These are phyloP conservation scores for Sherardia arvensis DNA, from an alignment of 257 asterid genomes.

Conservation along the genomic window DNA sequence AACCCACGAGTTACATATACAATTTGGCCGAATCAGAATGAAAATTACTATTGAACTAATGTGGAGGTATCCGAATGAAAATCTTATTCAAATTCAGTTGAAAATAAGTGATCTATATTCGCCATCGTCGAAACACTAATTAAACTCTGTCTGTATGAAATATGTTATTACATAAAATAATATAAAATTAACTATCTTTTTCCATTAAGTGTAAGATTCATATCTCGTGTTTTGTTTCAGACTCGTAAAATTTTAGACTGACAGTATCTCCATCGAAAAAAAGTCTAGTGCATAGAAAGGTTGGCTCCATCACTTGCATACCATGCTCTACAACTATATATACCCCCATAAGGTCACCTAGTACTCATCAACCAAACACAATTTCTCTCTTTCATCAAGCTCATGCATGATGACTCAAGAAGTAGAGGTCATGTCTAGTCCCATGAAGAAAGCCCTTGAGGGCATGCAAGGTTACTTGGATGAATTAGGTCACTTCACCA, in stretches of 20 bases:
- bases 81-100: not conserved
- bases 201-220: no score
- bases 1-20: no score
- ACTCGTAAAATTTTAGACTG: no score
- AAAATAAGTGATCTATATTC: not conserved
- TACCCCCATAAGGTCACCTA: not conserved
- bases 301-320: not conserved
- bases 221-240: no score
- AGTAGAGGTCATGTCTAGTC: slow-evolving; percentile 28
- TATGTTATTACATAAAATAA: no score
- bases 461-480: slow-evolving; percentile 48
- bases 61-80: not conserved
- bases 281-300: not conserved
- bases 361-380: not conserved
- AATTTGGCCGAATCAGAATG: not conserved
- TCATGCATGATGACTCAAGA: slow-evolving; percentile 15
- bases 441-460: slow-evolving; percentile 48
- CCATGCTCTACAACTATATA: not conserved
- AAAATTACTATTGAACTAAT: no score
- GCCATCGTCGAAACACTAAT: no score
- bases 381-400: not conserved
- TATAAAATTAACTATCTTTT: no score
- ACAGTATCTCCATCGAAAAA: no score
- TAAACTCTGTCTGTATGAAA: no score
- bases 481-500: slow-evolving; percentile 65